Conservation (phyloP, 169 alveolate genomes). For the Toxoplasma gondii region DNA sequence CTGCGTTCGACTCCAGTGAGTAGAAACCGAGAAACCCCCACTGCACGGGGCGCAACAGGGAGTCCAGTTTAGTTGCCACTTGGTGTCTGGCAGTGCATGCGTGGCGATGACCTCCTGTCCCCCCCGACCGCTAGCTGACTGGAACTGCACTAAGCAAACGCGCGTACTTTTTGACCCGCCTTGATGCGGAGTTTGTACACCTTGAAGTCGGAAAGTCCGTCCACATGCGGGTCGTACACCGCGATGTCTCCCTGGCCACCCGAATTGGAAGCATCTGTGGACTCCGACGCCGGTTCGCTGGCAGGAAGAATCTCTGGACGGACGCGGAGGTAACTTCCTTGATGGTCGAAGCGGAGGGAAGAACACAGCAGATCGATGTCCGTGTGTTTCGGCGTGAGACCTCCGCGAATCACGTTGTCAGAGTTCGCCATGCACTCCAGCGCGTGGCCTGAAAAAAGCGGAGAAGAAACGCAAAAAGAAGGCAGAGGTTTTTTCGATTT, state of each 20-base stretch:
- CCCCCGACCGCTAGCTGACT: too few species aligned
- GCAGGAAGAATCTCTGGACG: background rate
- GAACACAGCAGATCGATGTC: conserved; percentile 71
- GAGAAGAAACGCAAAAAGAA: background rate
- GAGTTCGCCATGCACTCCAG: conserved; percentile 93
- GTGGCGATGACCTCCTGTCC: too few species aligned
- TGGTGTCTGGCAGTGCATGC: too few species aligned
- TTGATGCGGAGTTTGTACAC: background rate
- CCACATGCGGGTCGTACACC: background rate
- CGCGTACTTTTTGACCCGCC: background rate
- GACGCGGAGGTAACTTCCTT: background rate
- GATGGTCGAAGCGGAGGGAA: conserved; percentile 17
- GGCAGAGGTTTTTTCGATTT: too few species aligned
- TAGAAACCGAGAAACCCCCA: too few species aligned
- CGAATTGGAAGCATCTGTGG: background rate
- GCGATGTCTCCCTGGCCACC: background rate
- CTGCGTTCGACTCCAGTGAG: too few species aligned
- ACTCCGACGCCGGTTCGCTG: background rate
- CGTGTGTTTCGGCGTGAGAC: conserved; percentile 91
- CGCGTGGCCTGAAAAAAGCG: conserved; percentile 82
- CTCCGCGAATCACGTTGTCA: conserved; percentile 95
- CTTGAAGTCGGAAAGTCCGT: background rate
- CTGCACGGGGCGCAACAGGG: too few species aligned
- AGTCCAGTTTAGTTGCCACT: too few species aligned
- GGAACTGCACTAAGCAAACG: too few species aligned